phyloP scores from a whole-genome alignment of 441 rosid species.

The Corymbia citriodora region DNA sequence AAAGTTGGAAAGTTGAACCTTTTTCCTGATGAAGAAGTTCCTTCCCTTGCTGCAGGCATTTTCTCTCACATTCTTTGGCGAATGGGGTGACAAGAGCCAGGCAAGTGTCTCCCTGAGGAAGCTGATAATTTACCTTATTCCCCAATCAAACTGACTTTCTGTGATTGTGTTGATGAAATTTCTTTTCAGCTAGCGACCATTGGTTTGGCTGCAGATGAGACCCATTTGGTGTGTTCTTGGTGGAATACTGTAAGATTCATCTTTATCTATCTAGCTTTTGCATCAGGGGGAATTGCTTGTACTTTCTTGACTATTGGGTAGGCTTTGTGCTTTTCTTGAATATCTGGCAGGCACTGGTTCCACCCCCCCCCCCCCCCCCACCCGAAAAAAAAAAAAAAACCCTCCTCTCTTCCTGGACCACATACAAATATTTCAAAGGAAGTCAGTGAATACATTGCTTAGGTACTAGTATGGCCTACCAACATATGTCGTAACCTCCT shows the following conservation, averaged over 20 bases:
- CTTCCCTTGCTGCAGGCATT: background rate
- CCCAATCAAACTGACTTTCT: background rate
- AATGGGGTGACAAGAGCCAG: slow-evolving; percentile 99
- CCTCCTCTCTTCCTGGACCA: background rate
- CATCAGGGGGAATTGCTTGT: background rate
- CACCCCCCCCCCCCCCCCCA: background rate
- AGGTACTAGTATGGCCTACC: background rate
- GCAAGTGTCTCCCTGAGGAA: slow-evolving; percentile 20
- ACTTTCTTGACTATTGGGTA: background rate
- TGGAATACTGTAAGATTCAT: slow-evolving; percentile 61
- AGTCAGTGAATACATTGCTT: background rate
- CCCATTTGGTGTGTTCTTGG: slow-evolving; percentile 90
- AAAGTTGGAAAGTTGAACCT: background rate
- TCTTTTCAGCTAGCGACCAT: slow-evolving; percentile 80
- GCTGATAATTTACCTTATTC: background rate
- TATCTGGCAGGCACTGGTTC: background rate
- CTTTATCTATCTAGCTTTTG: background rate
- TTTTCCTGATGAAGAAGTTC: background rate
- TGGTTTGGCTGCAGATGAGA: slow-evolving; percentile 96
- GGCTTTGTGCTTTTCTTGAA: background rate
- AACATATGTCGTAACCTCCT: background rate
- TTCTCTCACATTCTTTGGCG: slow-evolving; percentile 91
- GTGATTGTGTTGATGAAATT: slow-evolving; percentile 1
- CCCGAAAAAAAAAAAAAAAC: background rate
- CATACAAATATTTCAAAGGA: background rate